Percentiles rank a stretch among this genome's conserved stretches.
These are phyloP conservation scores for Tillandsia fasciculata DNA, from an alignment of 176 grass and related monocot genomes.

Conservation along the genomic window DNA sequence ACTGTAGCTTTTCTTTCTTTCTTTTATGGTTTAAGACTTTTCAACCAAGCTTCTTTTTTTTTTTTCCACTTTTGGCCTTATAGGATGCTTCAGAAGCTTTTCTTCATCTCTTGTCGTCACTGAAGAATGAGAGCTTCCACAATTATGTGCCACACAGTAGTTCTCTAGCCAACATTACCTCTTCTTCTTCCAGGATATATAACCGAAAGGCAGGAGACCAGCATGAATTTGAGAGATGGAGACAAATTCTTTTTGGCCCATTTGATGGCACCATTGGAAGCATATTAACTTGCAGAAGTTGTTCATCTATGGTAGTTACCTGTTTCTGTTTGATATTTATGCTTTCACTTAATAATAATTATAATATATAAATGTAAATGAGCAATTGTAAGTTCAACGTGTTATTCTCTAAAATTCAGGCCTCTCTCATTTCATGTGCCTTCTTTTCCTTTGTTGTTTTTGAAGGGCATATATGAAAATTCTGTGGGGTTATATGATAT, in stretches of 20 bases:
- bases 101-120: constrained; percentile 74
- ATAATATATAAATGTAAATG: not conserved
- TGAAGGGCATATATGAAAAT: too few relatives aligned
- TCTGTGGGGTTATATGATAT: too few relatives aligned
- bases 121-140: constrained; percentile 62
- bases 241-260: constrained; percentile 67
- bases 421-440: too few relatives aligned
- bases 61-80: not conserved
- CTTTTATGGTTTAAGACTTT: not conserved
- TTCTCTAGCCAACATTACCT: constrained; percentile 53
- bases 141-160: constrained; percentile 60
- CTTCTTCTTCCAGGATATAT: constrained; percentile 67
- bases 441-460: too few relatives aligned
- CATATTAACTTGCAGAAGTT: constrained; percentile 82
- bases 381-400: not conserved
- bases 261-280: constrained; percentile 84
- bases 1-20: not conserved
- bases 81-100: constrained; percentile 94
- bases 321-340: not conserved
- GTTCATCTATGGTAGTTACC: constrained; percentile 72
- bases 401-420: too few relatives aligned
- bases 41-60: not conserved
- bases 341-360: not conserved
- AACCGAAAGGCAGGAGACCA: constrained; percentile 50
- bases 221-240: constrained; percentile 61